Base-by-base conservation (phyloP, 2,329 filamentous ascomycete genomes). In the Stagonosporopsis rhizophila region DNA sequence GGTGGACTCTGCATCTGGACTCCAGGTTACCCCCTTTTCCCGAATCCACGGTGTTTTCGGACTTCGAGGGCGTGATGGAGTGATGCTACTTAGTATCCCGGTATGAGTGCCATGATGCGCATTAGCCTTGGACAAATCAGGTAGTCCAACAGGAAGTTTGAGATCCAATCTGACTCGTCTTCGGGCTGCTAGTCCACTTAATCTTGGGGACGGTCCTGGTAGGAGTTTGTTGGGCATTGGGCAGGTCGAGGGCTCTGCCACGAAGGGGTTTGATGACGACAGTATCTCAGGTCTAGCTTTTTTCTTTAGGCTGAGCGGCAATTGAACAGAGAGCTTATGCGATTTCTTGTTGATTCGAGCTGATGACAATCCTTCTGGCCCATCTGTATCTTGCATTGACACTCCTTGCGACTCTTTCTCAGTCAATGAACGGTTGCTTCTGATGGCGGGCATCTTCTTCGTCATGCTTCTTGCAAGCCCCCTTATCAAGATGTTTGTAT, bases 131-230 rank as follows among this genome's bases (percentile, higher is more conserved):
- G 69, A 69, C 9, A 72, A 42, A 32, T 64, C 51, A 30, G 64
- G 61, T 2, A 69, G 44, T 20, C 59, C 49, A 1, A 53, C 44
- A 15, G 71, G 71, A 34, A 74, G 56, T 8, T 61, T 65, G 14
- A 75, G 59, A 38, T 69, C 69, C 28, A 74, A 56, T 6, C 65
- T 64, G 15, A 73, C 47, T 17, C 70, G 68, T 41, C 72, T 64
- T 32, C 72, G 68, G 20, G 68, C 67, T 52, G 69, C 67, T 12
- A 73, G 49, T 14, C 62, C 61, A 28, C 42, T 17, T 23, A 57
- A 41, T 56, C 64, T 64, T 9, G 56, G 6, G 25, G 41, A 12
- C 12, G 41, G 22, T 32, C 30, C 28, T 44, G 51, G 34, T 34
- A 42, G 23, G 23, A 20, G 7, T n/a, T 48, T 30, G 5, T 14